Evolutionary conservation across 179 eudicot species (phyloP).

Genomic region (Nepenthes alata): DNA sequence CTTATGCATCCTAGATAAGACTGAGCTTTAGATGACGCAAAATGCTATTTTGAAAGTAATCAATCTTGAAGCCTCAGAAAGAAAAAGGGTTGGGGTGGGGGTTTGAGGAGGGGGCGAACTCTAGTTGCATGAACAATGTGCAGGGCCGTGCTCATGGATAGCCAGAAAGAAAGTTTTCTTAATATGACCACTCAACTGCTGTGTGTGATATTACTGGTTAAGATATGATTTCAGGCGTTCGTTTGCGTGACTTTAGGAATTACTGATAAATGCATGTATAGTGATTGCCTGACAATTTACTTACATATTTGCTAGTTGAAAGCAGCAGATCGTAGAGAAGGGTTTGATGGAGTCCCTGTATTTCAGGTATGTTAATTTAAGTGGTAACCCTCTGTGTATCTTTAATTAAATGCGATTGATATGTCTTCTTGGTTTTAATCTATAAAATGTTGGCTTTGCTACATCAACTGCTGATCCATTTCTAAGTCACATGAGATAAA

Average conservation of each 20-base stretch:
- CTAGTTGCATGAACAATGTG: too few relatives aligned
- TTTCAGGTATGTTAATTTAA: slow-evolving; percentile 54
- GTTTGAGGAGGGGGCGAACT: too few relatives aligned
- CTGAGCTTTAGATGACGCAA: too few relatives aligned
- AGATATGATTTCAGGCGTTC: neutral
- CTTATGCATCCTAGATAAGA: too few relatives aligned
- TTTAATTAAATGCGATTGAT: neutral
- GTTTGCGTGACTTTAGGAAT: neutral
- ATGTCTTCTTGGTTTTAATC: too few relatives aligned
- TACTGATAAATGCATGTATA: neutral
- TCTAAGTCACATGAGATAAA: too few relatives aligned
- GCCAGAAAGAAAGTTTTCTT: slow-evolving; percentile 3
- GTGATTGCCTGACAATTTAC: neutral
- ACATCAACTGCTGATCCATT: too few relatives aligned
- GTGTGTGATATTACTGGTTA: neutral
- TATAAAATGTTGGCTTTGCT: too few relatives aligned
- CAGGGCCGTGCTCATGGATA: neutral
- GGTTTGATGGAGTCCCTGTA: slow-evolving; percentile 96
- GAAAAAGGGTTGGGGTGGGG: too few relatives aligned
- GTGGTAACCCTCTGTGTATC: neutral
- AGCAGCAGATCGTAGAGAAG: slow-evolving; percentile 46
- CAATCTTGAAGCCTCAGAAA: too few relatives aligned
- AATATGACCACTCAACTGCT: slow-evolving; percentile 5
- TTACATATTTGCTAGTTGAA: slow-evolving; percentile 43
- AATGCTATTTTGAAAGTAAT: too few relatives aligned